Conservation (phyloP, 2,329 filamentous ascomycete species). For the Apiospora marii region DNA sequence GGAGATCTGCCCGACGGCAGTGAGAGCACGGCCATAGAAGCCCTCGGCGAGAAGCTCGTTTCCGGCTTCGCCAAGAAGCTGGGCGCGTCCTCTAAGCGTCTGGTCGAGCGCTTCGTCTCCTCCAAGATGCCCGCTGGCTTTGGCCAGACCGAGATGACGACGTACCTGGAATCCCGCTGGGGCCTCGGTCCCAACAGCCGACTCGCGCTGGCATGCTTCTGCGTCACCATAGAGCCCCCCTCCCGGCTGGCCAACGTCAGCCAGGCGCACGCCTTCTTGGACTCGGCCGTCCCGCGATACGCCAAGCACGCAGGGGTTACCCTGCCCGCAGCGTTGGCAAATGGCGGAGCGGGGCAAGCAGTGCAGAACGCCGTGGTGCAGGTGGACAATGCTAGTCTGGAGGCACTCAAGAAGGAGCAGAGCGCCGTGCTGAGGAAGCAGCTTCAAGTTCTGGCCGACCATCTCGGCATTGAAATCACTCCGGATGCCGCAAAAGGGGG, state of each 20-base stretch:
- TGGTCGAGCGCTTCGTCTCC: constrained; percentile 92
- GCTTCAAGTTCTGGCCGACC: not conserved
- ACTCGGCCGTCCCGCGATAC: not conserved
- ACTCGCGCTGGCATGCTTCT: constrained; percentile 83
- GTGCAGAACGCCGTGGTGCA: constrained; percentile 83
- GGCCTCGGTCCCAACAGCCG: constrained; percentile 86
- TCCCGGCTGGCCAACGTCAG: not conserved
- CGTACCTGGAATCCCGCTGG: constrained; percentile 94
- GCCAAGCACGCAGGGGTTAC: not conserved
- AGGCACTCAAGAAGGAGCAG: constrained; percentile 94
- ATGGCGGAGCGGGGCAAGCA: constrained; percentile 52
- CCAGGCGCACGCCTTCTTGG: not conserved
- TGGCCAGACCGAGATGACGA: constrained; percentile 94
- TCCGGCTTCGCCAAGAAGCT: constrained; percentile 95
- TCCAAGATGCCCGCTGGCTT: constrained; percentile 99
- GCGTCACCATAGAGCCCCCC: not conserved
- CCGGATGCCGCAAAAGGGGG: not conserved
- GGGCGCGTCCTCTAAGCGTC: constrained; percentile 92
- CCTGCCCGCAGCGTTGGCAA: not conserved
- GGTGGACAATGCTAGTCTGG: constrained; percentile 88
- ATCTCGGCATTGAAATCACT: not conserved
- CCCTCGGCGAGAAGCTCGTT: not conserved
- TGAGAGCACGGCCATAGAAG: constrained; percentile 66
- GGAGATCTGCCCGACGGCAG: not conserved
- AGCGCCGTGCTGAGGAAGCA: constrained; percentile 71